Evolutionary conservation across 2,329 filamentous ascomycete genomes (phyloP).

Genomic region (Colletotrichum endophyticum): DNA sequence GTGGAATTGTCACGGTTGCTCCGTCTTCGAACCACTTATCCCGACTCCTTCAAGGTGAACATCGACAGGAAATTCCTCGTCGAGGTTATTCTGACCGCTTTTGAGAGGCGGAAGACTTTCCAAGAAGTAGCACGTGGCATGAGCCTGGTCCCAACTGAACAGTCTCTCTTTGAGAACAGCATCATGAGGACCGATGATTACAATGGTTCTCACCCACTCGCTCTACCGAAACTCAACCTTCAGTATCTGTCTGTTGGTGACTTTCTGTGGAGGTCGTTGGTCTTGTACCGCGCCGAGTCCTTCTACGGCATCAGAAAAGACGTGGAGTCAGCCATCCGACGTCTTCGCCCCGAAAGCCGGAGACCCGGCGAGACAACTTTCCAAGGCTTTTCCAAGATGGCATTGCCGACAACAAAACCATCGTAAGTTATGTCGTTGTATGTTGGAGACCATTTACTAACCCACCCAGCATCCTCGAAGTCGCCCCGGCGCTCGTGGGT

Average conservation of each 20-base stretch:
- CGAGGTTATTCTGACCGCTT: conserved; percentile 76
- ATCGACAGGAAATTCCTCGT: conserved; percentile 68
- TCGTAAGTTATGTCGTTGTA: conserved; percentile 46
- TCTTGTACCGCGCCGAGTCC: conserved; percentile 86
- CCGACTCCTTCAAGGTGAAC: conserved; percentile 68
- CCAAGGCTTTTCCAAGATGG: conserved; percentile 89
- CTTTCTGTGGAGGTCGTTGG: conserved; percentile 94
- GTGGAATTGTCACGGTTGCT: conserved; percentile 71
- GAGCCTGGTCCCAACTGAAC: conserved; percentile 83
- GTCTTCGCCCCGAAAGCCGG: conserved; percentile 73
- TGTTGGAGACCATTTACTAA: conserved; percentile 17
- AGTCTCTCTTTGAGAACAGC: conserved; percentile 77
- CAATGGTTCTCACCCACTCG: conserved; percentile 84
- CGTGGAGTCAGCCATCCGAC: conserved; percentile 80
- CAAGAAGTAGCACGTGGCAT: conserved; percentile 77
- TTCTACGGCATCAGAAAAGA: conserved; percentile 95
- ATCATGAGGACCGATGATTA: conserved; percentile 85
- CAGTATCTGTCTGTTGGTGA: conserved; percentile 96
- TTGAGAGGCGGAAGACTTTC: conserved; percentile 82
- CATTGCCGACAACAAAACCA: conserved; percentile 82
- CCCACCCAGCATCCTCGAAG: conserved; percentile 72
- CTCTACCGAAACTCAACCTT: conserved; percentile 91
- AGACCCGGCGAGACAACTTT: conserved; percentile 74
- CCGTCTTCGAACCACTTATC: conserved; percentile 83
- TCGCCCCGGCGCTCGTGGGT: conserved; percentile 82